Percentiles rank a stretch among this genome's conserved stretches.
These are phyloP conservation scores for Blastomyces percursus DNA, from an alignment of 2,329 filamentous ascomycete species.

Conservation along the genomic window DNA sequence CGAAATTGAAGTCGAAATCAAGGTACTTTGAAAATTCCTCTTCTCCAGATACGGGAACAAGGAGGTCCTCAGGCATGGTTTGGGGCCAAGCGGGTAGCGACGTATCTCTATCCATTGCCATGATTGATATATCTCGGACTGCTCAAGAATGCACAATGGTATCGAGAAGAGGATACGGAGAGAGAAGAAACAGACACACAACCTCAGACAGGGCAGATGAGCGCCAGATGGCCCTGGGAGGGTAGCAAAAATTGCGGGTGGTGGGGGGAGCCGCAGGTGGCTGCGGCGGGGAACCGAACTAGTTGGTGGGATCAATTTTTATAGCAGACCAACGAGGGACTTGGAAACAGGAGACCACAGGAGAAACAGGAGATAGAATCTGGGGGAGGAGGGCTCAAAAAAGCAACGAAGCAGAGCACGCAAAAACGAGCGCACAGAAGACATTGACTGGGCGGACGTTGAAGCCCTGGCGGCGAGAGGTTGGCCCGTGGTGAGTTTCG, in stretches of 20 bases:
- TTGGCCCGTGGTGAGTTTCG: neutral
- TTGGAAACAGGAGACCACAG: neutral
- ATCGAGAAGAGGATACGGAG: neutral
- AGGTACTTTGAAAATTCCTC: slow-evolving; percentile 42
- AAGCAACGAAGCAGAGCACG: neutral
- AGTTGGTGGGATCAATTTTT: neutral
- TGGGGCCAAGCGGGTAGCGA: slow-evolving; percentile 31
- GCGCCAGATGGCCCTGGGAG: neutral
- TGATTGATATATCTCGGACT: neutral
- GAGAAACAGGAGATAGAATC: neutral
- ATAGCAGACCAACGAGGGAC: neutral
- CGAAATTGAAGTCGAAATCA: slow-evolving; percentile 38
- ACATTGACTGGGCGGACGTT: neutral
- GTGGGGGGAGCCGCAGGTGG: slow-evolving; percentile 15
- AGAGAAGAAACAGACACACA: neutral
- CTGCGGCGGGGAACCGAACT: slow-evolving; percentile 9
- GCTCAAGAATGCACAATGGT: neutral
- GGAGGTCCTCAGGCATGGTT: slow-evolving; percentile 29
- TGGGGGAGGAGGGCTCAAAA: neutral
- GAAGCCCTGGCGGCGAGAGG: neutral
- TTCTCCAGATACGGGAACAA: slow-evolving; percentile 32
- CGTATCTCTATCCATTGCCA: slow-evolving; percentile 30
- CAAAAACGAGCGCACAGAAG: neutral
- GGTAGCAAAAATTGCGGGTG: neutral
- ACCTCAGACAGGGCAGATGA: neutral